Conservation (phyloP, 768 basidiomycete genomes). For the Russula lepida region DNA sequence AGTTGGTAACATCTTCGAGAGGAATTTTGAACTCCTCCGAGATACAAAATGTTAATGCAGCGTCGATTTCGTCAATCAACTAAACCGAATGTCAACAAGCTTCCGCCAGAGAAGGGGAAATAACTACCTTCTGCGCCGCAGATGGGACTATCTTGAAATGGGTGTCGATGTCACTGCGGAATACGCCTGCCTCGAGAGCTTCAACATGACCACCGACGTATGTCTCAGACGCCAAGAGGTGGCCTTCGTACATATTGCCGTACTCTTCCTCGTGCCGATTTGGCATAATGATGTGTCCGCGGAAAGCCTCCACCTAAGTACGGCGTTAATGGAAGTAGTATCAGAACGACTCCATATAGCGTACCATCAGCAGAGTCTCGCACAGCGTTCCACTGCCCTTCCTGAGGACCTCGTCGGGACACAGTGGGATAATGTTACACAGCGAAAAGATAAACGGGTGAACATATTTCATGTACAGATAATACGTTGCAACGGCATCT, state of each 20-base stretch:
- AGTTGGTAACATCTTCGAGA: conserved; percentile 84
- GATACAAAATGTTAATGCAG: conserved; percentile 84
- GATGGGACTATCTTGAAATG: conserved; percentile 91
- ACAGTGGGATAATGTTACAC: conserved; percentile 97
- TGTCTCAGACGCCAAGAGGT: conserved; percentile 93
- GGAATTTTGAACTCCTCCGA: conserved; percentile 73
- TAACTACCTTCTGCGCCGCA: conserved; percentile 72
- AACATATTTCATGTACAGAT: conserved; percentile 99
- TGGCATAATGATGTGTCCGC: conserved; percentile 91
- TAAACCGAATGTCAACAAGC: conserved; percentile 27
- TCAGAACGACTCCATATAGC: conserved; percentile 20
- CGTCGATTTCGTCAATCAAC: conserved; percentile 92
- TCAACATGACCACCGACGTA: conserved; percentile 99
- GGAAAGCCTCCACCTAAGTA: conserved; percentile 86
- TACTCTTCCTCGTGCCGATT: conserved; percentile 92
- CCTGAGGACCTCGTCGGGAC: conserved; percentile 90
- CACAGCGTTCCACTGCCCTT: conserved; percentile 97
- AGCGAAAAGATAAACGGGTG: conserved; percentile 99
- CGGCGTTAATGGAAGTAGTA: not conserved
- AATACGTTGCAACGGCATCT: conserved; percentile 99
- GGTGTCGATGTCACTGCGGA: conserved; percentile 88
- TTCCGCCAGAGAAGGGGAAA: not conserved
- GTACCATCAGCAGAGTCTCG: conserved; percentile 94
- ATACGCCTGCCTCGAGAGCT: conserved; percentile 96
- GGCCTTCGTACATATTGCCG: conserved; percentile 90